Evolutionary conservation across 164 flowering plant species (phyloP).

Genomic region (Aristolochia californica): DNA sequence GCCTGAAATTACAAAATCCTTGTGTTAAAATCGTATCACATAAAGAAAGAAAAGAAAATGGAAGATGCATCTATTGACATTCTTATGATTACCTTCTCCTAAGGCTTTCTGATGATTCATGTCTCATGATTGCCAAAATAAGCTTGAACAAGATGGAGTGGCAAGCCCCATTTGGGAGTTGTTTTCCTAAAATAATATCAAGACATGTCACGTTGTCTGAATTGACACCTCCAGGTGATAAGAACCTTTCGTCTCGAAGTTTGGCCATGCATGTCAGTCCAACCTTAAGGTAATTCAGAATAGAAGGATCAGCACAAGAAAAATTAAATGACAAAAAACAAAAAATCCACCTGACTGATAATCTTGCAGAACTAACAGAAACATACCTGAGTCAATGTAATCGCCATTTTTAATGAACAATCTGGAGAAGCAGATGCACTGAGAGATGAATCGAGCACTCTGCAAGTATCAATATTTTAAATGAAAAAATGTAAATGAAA

Average conservation of each 20-base stretch:
- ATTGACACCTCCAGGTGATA: slow-evolving; percentile 44
- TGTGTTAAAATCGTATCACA: neutral
- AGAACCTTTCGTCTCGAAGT: slow-evolving; percentile 80
- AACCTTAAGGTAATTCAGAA: slow-evolving; percentile 33
- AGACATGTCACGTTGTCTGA: slow-evolving; percentile 77
- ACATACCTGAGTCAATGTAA: slow-evolving; percentile 64
- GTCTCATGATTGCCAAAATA: slow-evolving; percentile 67
- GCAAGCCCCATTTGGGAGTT: slow-evolving; percentile 82
- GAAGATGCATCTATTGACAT: too few species aligned
- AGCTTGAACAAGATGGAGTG: slow-evolving; percentile 81
- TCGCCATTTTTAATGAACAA: slow-evolving; percentile 93
- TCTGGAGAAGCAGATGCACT: slow-evolving; percentile 86
- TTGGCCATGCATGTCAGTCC: slow-evolving; percentile 96
- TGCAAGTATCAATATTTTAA: slow-evolving; percentile 14
- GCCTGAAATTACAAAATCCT: slow-evolving; percentile 34
- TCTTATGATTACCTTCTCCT: slow-evolving; percentile 66
- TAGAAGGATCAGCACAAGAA: neutral
- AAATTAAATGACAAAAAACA: neutral
- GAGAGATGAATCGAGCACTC: slow-evolving; percentile 80
- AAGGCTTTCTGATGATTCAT: slow-evolving; percentile 76
- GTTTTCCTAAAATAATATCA: slow-evolving; percentile 63
- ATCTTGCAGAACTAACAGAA: neutral
- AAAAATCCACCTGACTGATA: neutral
- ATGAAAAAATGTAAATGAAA: neutral
- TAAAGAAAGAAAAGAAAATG: neutral